These are phyloP conservation scores for Phytophthora pini DNA, from an alignment of 352 stramenopile species.

Conservation along the genomic window DNA sequence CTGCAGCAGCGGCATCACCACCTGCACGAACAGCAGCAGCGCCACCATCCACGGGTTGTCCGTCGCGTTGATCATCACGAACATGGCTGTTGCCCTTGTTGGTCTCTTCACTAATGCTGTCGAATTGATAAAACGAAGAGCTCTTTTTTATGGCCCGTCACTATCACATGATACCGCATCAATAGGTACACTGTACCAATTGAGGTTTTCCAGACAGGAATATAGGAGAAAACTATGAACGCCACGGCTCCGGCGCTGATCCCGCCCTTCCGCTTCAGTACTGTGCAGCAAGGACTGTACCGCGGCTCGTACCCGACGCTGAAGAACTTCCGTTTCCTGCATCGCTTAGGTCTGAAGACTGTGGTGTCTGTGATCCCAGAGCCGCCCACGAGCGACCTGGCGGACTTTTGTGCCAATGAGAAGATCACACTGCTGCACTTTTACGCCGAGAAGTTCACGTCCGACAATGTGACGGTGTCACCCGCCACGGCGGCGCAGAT, in stretches of 20 bases:
- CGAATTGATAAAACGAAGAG: conserved; percentile 10
- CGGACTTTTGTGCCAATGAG: conserved; percentile 74
- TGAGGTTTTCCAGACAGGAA: neutral
- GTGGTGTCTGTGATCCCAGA: conserved; percentile 86
- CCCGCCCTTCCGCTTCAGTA: conserved; percentile 89
- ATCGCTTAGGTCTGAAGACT: conserved; percentile 75
- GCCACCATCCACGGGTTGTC: conserved; percentile 85
- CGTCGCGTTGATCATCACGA: conserved; percentile 80
- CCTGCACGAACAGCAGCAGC: conserved; percentile 80
- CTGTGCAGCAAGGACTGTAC: conserved; percentile 81
- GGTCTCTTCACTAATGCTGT: neutral
- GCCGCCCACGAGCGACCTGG: conserved; percentile 75
- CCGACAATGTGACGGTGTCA: conserved; percentile 86
- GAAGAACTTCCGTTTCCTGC: conserved; percentile 88
- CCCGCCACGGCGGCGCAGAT: conserved; percentile 79
- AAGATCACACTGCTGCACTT: conserved; percentile 81
- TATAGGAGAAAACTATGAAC: conserved; percentile 29
- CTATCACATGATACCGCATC: conserved; percentile 21
- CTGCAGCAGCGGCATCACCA: conserved; percentile 78
- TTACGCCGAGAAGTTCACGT: conserved; percentile 89
- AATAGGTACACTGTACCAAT: conserved; percentile 29
- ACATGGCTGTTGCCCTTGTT: conserved; percentile 48
- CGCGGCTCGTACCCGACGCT: conserved; percentile 85
- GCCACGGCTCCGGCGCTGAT: conserved; percentile 76
- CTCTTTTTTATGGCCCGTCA: conserved; percentile 14